These are phyloP conservation scores for Salix viminalis DNA, from an alignment of 345 rosid species.

Conservation along the genomic window DNA sequence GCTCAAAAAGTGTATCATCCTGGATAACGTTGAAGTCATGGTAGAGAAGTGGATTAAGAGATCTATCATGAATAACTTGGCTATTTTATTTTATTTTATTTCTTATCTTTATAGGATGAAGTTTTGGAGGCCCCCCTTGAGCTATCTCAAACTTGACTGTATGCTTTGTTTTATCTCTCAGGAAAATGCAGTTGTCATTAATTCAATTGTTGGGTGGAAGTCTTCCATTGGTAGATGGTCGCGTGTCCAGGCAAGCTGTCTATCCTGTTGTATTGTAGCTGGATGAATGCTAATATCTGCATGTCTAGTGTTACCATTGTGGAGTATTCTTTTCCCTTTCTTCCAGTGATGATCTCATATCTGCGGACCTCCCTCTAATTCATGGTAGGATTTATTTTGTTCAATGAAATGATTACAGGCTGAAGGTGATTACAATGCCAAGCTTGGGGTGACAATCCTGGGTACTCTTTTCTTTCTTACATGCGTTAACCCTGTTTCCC, in stretches of 20 bases:
- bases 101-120: neutral
- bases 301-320: neutral
- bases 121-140: neutral
- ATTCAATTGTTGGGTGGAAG: slow-evolving; percentile 33
- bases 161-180: slow-evolving; percentile 3
- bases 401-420: slow-evolving; percentile 13
- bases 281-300: neutral
- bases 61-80: neutral
- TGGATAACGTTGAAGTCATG: slow-evolving; percentile 28
- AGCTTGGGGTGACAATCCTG: slow-evolving; percentile 28
- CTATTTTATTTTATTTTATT: neutral
- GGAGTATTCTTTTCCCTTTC: neutral
- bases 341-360: neutral
- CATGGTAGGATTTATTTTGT: neutral
- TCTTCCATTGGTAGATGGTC: slow-evolving; percentile 33
- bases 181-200: slow-evolving; percentile 32
- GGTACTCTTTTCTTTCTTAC: slow-evolving; percentile 4
- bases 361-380: neutral
- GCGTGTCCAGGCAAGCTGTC: slow-evolving; percentile 26
- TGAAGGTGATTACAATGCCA: slow-evolving; percentile 24
- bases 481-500: neutral
- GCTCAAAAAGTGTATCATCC: slow-evolving; percentile 27
- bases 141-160: neutral
- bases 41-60: slow-evolving; percentile 7
- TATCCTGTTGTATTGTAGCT: neutral